Evolutionary conservation across 805 yeast species (phyloP).

Genomic region (Teunomyces stri): DNA sequence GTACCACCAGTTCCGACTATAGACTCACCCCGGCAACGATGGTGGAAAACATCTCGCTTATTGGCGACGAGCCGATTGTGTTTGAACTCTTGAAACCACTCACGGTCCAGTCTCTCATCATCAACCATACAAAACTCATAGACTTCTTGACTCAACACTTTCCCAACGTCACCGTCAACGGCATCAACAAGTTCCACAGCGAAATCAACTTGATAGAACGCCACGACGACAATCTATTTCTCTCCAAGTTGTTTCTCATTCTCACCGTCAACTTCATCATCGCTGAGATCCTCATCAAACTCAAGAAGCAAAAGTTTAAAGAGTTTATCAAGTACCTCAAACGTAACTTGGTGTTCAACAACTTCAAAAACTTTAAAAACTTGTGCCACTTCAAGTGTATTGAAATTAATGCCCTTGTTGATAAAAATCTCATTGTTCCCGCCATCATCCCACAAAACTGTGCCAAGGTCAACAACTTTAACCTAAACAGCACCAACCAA

Average conservation of each 20-base stretch:
- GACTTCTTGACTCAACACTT: slow-evolving; percentile 20
- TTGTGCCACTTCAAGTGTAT: slow-evolving; percentile 25
- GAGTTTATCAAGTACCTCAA: slow-evolving; percentile 17
- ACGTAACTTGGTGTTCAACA: slow-evolving; percentile 14
- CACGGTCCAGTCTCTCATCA: slow-evolving; percentile 25
- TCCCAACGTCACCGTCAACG: slow-evolving; percentile 3
- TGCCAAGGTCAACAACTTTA: slow-evolving; percentile 7
- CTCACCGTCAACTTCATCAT: slow-evolving; percentile 26
- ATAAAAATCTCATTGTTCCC: slow-evolving; percentile 21
- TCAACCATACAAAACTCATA: slow-evolving; percentile 20
- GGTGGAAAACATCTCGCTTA: slow-evolving; percentile 22
- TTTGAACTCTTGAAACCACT: slow-evolving; percentile 25
- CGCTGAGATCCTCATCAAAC: slow-evolving; percentile 28
- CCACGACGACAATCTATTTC: slow-evolving; percentile 26
- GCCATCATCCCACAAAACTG: slow-evolving; percentile 11
- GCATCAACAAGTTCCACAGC: slow-evolving; percentile 3
- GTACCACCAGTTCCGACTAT: slow-evolving; percentile 3
- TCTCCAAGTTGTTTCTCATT: slow-evolving; percentile 25
- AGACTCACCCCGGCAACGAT: slow-evolving; percentile 20
- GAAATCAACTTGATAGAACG: slow-evolving; percentile 18
- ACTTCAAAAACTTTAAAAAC: slow-evolving; percentile 24
- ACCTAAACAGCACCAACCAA: slow-evolving; percentile 17
- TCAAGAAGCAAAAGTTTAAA: slow-evolving; percentile 24
- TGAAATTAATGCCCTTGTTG: slow-evolving; percentile 24
- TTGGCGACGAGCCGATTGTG: slow-evolving; percentile 26